phyloP scores from a whole-genome alignment of 23 red algal genomes.

The Gracilaria domingensis region DNA sequence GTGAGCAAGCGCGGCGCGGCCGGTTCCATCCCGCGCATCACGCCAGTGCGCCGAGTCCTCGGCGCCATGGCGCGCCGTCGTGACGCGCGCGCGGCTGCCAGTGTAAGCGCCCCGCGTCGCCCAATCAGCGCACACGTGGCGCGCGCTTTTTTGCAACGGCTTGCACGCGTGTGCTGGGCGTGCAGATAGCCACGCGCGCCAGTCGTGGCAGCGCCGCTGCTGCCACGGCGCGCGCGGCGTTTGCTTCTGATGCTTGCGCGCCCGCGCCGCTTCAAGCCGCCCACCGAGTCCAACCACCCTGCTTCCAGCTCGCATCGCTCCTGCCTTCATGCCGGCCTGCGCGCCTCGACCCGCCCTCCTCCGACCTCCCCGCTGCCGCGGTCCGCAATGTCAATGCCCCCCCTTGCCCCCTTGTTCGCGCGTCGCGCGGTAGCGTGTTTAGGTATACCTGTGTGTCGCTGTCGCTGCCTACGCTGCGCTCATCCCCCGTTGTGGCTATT shows the following conservation, averaged over 20 bases:
- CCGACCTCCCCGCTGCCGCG: too few relatives aligned
- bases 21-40: conserved; percentile 11
- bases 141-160: neutral
- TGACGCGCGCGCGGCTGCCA: too few relatives aligned
- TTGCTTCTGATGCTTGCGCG: too few relatives aligned
- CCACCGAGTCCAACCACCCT: too few relatives aligned
- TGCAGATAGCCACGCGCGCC: neutral
- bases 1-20: conserved; percentile 47
- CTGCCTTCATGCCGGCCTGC: neutral
- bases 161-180: neutral
- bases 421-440: neutral
- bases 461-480: neutral
- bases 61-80: too few relatives aligned
- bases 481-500: neutral
- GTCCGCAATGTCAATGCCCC: too few relatives aligned
- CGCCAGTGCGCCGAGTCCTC: too few relatives aligned
- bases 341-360: too few relatives aligned
- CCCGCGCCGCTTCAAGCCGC: too few relatives aligned
- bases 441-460: neutral
- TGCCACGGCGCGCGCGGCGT: too few relatives aligned
- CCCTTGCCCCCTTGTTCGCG: too few relatives aligned
- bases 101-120: too few relatives aligned
- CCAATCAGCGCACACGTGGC: neutral
- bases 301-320: neutral
- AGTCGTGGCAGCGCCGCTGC: neutral